Evolutionary conservation across 2,329 filamentous ascomycete genomes (phyloP).

Genomic region (Xylariaceae sp.): DNA sequence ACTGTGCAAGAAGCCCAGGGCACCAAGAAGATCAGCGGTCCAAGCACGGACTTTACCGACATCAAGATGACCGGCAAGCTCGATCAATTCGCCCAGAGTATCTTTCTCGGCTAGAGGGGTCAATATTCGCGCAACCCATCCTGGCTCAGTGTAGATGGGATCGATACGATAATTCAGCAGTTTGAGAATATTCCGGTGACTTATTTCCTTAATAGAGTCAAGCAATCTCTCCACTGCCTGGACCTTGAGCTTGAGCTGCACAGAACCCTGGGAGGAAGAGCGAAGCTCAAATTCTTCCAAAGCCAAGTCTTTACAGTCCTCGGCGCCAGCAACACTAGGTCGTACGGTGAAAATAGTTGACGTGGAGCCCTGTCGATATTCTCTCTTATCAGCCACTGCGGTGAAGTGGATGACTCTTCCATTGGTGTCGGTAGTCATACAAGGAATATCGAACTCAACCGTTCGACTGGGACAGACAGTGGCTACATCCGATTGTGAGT

Average conservation of each 20-base stretch:
- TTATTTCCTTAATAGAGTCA: constrained; percentile 69
- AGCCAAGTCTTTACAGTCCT: constrained; percentile 62
- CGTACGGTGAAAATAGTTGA: constrained; percentile 71
- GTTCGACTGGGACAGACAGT: constrained; percentile 32
- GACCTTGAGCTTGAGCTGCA: constrained; percentile 71
- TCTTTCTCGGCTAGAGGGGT: constrained; percentile 78
- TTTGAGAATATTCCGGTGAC: constrained; percentile 74
- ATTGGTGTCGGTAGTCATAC: constrained; percentile 60
- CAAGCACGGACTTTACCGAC: constrained; percentile 78
- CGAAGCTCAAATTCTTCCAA: constrained; percentile 69
- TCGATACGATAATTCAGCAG: constrained; percentile 82
- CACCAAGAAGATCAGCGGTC: constrained; percentile 90
- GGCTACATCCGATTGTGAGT: constrained; percentile 34
- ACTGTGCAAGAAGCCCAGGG: constrained; percentile 80
- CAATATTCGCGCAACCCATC: constrained; percentile 73
- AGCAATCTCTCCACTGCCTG: constrained; percentile 74
- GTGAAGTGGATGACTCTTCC: constrained; percentile 67
- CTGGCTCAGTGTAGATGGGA: constrained; percentile 42
- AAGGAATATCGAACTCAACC: constrained; percentile 66
- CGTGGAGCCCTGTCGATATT: constrained; percentile 63
- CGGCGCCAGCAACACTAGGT: constrained; percentile 57
- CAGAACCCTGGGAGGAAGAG: constrained; percentile 54
- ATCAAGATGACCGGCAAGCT: constrained; percentile 71
- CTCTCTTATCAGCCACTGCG: constrained; percentile 66
- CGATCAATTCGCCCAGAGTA: constrained; percentile 76